Percentiles rank a stretch among this genome's conserved stretches.
These are phyloP conservation scores for Pichia sp. DNA, from an alignment of 1,139 yeast genomes.

Conservation along the genomic window DNA sequence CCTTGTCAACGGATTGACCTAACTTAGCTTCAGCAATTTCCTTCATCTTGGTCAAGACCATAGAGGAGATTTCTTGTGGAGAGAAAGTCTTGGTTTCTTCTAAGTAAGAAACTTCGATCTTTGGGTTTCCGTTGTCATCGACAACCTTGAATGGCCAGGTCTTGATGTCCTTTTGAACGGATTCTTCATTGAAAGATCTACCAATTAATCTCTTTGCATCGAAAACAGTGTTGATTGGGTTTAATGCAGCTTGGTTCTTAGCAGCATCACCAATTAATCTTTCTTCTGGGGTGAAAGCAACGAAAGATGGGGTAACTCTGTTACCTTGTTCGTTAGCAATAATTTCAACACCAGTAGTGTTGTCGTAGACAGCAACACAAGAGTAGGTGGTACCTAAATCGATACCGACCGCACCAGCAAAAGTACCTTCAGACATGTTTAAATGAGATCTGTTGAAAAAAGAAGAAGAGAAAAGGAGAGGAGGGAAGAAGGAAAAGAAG, in stretches of 20 bases:
- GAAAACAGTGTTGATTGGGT: constrained; percentile 94
- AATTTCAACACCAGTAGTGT: constrained; percentile 64
- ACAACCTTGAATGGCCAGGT: constrained; percentile 96
- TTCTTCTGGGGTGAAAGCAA: constrained; percentile 95
- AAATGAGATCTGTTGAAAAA: constrained; percentile 2
- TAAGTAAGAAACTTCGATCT: constrained; percentile 88
- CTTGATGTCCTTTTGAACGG: constrained; percentile 93
- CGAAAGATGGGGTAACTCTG: constrained; percentile 98
- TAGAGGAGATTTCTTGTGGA: constrained; percentile 95
- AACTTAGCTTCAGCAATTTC: constrained; percentile 95
- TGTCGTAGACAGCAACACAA: constrained; percentile 90
- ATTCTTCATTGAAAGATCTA: constrained; percentile 83
- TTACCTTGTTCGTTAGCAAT: constrained; percentile 99
- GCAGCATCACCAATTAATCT: constrained; percentile 99
- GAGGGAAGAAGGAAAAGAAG: neutral
- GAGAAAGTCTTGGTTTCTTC: constrained; percentile 92
- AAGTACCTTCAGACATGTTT: constrained; percentile 94
- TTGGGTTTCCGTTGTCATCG: constrained; percentile 80
- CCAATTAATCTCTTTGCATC: constrained; percentile 98
- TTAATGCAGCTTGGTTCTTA: constrained; percentile 97
- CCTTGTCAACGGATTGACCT: constrained; percentile 89
- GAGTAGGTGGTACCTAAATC: constrained; percentile 99
- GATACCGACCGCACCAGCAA: constrained; percentile 97
- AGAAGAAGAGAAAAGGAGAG: neutral
- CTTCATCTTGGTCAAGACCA: constrained; percentile 97